phyloP scores from a whole-genome alignment of 208 protist species.

The Wallacemonas sp. region DNA sequence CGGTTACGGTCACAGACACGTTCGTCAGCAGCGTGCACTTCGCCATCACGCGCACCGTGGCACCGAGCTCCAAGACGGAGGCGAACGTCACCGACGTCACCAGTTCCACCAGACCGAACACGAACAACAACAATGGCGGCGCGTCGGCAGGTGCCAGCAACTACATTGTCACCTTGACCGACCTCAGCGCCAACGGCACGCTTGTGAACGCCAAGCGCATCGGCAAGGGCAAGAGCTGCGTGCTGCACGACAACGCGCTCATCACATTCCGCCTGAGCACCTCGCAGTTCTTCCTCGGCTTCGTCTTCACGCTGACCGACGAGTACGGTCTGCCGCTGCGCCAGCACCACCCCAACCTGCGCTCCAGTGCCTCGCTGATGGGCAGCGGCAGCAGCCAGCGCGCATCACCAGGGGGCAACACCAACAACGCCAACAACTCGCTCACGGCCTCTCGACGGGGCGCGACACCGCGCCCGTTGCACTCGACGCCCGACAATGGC shows the following conservation, averaged over 20 bases:
- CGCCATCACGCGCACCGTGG: constrained; percentile 49
- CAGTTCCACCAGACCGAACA: not conserved
- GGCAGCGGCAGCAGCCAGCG: constrained; percentile 22
- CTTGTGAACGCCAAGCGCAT: constrained; percentile 90
- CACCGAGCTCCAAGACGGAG: constrained; percentile 10
- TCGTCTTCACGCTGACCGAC: constrained; percentile 82
- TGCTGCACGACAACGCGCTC: constrained; percentile 72
- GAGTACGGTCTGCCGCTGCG: constrained; percentile 58
- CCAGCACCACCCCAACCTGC: constrained; percentile 26
- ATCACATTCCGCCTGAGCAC: constrained; percentile 87
- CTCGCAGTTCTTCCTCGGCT: constrained; percentile 86
- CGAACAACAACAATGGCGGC: constrained; percentile 21
- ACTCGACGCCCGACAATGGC: constrained; percentile 48
- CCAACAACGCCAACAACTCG: constrained; percentile 3
- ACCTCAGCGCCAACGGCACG: constrained; percentile 86
- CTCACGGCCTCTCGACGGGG: constrained; percentile 17
- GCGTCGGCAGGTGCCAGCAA: constrained; percentile 18
- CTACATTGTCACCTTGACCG: constrained; percentile 52
- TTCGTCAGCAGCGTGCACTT: constrained; percentile 90
- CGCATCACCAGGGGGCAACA: not conserved
- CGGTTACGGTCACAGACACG: constrained; percentile 57
- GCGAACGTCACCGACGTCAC: constrained; percentile 7
- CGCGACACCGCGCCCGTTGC: constrained; percentile 35
- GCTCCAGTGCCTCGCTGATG: constrained; percentile 23
- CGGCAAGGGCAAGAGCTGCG: constrained; percentile 70